A percentile compares a stretch with the other conserved stretches of the same genome.
Conservation (phyloP, 2,329 filamentous ascomycete genomes). For the Lecanicillium sp. region DNA sequence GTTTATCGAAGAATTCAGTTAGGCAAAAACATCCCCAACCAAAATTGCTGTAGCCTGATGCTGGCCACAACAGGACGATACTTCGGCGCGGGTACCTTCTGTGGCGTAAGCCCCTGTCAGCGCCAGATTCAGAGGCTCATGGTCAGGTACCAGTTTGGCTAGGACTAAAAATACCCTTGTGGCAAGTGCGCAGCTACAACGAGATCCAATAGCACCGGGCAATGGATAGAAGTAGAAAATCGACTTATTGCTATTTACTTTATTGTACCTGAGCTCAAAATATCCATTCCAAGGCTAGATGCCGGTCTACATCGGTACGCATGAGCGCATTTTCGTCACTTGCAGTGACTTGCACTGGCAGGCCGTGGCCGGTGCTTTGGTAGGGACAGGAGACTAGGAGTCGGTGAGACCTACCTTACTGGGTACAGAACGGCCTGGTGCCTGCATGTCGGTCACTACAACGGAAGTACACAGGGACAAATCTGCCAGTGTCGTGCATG, state of each 20-base stretch:
- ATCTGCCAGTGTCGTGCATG: background rate
- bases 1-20: conserved; percentile 6
- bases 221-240: background rate
- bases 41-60: background rate
- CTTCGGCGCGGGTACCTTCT: background rate
- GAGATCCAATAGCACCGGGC: background rate
- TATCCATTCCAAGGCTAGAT: background rate
- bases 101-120: background rate
- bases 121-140: background rate
- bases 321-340: background rate
- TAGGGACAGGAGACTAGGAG: background rate
- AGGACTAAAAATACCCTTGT: background rate
- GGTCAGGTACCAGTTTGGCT: background rate
- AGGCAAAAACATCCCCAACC: background rate
- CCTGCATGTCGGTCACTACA: background rate
- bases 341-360: background rate
- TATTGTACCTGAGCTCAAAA: background rate
- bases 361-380: background rate
- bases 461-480: background rate
- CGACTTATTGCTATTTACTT: background rate
- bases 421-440: background rate
- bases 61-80: background rate
- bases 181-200: background rate
- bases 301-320: background rate
- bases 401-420: no score